These are phyloP conservation scores for Orychophragmus violaceus DNA, from an alignment of 345 rosid species.

Conservation along the genomic window DNA sequence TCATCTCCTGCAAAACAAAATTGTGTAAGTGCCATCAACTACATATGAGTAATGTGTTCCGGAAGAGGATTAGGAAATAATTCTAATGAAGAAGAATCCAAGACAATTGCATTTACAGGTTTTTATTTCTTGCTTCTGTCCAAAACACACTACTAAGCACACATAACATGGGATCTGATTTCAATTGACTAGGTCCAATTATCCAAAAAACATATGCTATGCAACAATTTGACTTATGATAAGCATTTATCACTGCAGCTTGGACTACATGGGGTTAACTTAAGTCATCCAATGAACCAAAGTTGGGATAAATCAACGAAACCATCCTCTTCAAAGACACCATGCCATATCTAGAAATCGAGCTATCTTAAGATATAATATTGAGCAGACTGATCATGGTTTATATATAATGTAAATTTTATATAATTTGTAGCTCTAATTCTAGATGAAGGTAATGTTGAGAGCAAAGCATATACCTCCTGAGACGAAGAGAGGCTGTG, in stretches of 20 bases:
- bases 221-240: neutral
- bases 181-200: neutral
- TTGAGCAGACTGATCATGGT: neutral
- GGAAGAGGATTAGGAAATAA: neutral
- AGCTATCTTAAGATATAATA: neutral
- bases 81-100: slow-evolving; percentile 6
- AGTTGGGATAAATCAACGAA: neutral
- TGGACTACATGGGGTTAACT: slow-evolving; percentile 3
- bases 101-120: neutral
- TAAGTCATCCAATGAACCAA: neutral
- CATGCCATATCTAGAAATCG: neutral
- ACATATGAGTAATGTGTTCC: neutral
- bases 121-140: neutral
- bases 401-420: neutral
- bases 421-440: neutral
- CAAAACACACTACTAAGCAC: neutral
- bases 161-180: neutral
- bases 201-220: neutral
- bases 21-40: neutral
- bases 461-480: slow-evolving; percentile 46
- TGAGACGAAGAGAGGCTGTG: slow-evolving; percentile 87
- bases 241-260: neutral
- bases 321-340: neutral
- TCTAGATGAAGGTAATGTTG: neutral
- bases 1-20: slow-evolving; percentile 65